phyloP scores from a whole-genome alignment of 805 yeast genomes.

The Wickerhamomyces bovis region DNA sequence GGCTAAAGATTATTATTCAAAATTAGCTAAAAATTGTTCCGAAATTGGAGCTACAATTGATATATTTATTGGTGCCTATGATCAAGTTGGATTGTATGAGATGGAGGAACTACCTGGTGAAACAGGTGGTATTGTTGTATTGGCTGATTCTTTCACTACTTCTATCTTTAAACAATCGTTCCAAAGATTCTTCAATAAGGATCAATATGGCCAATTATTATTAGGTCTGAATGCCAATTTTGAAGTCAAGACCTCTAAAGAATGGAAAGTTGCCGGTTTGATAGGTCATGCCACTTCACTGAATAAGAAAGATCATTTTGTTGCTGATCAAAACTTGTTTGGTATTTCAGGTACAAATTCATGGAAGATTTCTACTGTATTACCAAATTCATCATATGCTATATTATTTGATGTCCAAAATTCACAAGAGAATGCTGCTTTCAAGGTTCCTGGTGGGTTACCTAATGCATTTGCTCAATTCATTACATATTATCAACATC shows the following conservation, averaged over 20 bases:
- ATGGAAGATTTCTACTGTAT: constrained; percentile 53
- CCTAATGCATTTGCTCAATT: constrained; percentile 42
- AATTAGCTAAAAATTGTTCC: constrained; percentile 42
- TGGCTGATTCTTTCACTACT: constrained; percentile 61
- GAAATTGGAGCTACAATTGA: constrained; percentile 49
- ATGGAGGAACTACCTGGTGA: constrained; percentile 52
- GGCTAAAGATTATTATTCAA: constrained; percentile 42
- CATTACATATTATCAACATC: constrained; percentile 56
- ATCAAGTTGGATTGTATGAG: constrained; percentile 62
- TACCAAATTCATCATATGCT: constrained; percentile 55
- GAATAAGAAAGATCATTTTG: constrained; percentile 21
- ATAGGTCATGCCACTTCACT: constrained; percentile 58
- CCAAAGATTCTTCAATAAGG: constrained; percentile 41
- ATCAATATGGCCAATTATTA: constrained; percentile 32
- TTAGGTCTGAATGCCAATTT: constrained; percentile 57
- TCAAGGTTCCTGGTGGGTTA: constrained; percentile 4
- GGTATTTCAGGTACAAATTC: constrained; percentile 51
- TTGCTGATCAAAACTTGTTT: constrained; percentile 21
- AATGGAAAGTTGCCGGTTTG: constrained; percentile 50
- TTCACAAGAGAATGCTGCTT: constrained; percentile 7
- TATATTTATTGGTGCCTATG: constrained; percentile 60
- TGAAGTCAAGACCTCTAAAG: constrained; percentile 46
- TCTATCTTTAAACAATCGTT: constrained; percentile 65
- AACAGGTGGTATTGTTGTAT: constrained; percentile 59
- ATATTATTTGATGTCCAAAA: constrained; percentile 46